Conservation (phyloP, 805 yeast species). For the Phaffomyces thermotolerans region DNA sequence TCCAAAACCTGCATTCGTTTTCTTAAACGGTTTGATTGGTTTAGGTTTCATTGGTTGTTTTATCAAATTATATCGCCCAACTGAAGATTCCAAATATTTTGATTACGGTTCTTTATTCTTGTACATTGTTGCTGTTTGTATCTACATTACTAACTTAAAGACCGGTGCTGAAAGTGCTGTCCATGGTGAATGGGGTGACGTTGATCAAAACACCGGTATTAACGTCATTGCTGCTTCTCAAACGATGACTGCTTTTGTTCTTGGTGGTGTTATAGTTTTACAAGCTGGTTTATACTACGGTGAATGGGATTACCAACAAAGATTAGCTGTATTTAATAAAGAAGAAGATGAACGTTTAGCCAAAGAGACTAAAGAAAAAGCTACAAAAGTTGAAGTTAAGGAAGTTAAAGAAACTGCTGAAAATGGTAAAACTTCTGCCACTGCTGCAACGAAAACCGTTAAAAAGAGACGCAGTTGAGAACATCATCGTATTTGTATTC, state of each 20-base stretch:
- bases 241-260: conserved; percentile 61
- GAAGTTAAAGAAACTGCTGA: not conserved
- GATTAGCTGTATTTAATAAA: conserved; percentile 27
- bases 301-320: conserved; percentile 44
- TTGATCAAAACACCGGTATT: conserved; percentile 75
- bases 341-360: conserved; percentile 23
- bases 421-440: conserved; percentile 1
- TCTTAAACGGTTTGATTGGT: conserved; percentile 51
- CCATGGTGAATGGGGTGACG: conserved; percentile 88
- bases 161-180: conserved; percentile 68
- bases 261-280: conserved; percentile 73
- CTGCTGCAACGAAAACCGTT: not conserved
- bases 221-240: conserved; percentile 89
- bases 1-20: conserved; percentile 51
- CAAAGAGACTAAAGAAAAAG: not conserved
- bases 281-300: conserved; percentile 92
- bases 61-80: conserved; percentile 80
- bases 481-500: not conserved
- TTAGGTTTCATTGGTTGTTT: conserved; percentile 69
- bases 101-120: conserved; percentile 85
- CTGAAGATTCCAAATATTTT: conserved; percentile 74
- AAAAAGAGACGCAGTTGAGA: conserved; percentile 8
- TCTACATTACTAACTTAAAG: conserved; percentile 81
- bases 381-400: not conserved
- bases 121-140: conserved; percentile 61